These are phyloP conservation scores for Fonsecaea monophora DNA, from an alignment of 2,329 filamentous ascomycete species.

Conservation along the genomic window DNA sequence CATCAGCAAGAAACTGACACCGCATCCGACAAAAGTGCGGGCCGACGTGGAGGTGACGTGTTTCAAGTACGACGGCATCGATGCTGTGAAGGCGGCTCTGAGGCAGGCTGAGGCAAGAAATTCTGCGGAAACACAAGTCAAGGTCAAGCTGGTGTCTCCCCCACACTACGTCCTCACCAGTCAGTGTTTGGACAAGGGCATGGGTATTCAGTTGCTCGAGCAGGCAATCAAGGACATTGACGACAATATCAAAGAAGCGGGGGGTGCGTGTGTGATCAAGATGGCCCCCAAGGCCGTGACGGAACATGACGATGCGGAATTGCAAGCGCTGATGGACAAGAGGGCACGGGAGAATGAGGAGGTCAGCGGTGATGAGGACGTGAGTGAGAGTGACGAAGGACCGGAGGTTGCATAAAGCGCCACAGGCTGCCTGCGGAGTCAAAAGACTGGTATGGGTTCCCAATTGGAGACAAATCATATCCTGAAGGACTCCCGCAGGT, in stretches of 20 bases:
- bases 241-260: constrained; percentile 76
- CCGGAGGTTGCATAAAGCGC: constrained; percentile 39
- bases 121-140: constrained; percentile 90
- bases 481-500: constrained; percentile 1
- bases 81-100: constrained; percentile 93
- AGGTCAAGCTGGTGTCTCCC: constrained; percentile 97
- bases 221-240: constrained; percentile 88
- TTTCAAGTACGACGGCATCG: constrained; percentile 96
- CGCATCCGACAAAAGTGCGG: constrained; percentile 98
- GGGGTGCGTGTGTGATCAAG: constrained; percentile 85
- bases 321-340: constrained; percentile 99
- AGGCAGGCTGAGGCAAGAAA: constrained; percentile 91
- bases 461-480: neutral
- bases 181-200: constrained; percentile 90
- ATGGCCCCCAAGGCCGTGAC: constrained; percentile 99
- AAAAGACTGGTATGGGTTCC: neutral
- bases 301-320: constrained; percentile 95
- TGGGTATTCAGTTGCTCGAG: constrained; percentile 83
- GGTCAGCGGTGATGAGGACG: constrained; percentile 95
- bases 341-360: constrained; percentile 96
- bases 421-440: neutral
- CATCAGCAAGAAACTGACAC: constrained; percentile 95
- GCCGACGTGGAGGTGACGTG: constrained; percentile 97
- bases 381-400: constrained; percentile 94
- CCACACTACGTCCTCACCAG: constrained; percentile 95